phyloP scores from a whole-genome alignment of 148 eudicot species.

The Cornus suecica region DNA sequence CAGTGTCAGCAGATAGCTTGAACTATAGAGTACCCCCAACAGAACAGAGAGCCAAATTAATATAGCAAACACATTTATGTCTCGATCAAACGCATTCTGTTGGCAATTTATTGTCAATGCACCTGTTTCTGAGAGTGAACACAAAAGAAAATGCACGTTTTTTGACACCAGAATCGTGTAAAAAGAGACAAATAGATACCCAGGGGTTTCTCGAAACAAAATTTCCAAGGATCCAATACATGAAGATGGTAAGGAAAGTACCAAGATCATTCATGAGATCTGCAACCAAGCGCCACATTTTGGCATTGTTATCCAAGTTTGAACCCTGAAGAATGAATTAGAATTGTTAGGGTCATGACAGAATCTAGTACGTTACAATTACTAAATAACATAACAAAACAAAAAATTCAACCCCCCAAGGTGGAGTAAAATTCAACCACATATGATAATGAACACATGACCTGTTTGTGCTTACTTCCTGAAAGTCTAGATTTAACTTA shows the following conservation, averaged over 20 bases:
- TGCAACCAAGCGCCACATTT: conserved; percentile 99
- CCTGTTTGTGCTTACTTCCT: neutral
- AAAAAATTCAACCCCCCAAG: neutral
- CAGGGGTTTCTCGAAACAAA: neutral
- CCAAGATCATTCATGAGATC: conserved; percentile 99
- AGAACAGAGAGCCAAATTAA: neutral
- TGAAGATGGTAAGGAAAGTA: conserved; percentile 29
- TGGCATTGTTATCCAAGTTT: conserved; percentile 90
- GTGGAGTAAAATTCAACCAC: neutral
- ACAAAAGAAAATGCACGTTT: neutral
- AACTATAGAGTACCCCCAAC: neutral
- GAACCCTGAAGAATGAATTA: conserved; percentile 59
- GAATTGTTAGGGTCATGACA: neutral
- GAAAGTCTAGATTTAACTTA: neutral
- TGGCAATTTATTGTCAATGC: no score
- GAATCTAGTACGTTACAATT: neutral
- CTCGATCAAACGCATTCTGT: neutral
- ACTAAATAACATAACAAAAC: neutral
- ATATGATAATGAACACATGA: neutral
- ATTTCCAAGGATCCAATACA: neutral
- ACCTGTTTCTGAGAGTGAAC: no score
- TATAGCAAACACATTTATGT: neutral
- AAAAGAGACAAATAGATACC: neutral
- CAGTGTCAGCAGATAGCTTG: neutral
- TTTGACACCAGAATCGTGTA: neutral